Conservation (phyloP, 495 filamentous ascomycete genomes). For the Annulohypoxylon maeteangense region DNA sequence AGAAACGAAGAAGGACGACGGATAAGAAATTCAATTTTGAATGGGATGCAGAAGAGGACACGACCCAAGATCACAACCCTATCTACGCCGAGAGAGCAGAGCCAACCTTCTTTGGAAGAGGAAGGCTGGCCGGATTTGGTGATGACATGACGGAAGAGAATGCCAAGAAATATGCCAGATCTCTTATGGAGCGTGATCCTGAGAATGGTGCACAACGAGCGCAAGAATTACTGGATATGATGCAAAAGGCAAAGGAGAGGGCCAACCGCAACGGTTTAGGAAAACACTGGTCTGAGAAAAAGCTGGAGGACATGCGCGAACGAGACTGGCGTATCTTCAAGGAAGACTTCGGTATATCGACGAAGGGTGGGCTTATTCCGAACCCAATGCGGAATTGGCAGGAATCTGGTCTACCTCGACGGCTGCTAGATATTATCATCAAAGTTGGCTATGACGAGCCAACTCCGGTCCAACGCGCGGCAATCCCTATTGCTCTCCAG, state of each 20-base stretch:
- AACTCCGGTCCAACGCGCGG: slow-evolving; percentile 89
- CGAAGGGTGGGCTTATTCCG: slow-evolving; percentile 87
- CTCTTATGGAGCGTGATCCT: slow-evolving; percentile 78
- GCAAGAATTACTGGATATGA: slow-evolving; percentile 84
- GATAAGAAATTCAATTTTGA: slow-evolving; percentile 99
- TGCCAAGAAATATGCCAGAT: slow-evolving; percentile 78
- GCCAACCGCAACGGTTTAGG: slow-evolving; percentile 77
- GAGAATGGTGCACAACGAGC: slow-evolving; percentile 84
- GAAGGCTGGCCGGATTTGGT: slow-evolving; percentile 82
- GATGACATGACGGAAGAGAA: slow-evolving; percentile 78
- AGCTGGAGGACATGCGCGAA: slow-evolving; percentile 94
- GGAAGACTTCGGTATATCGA: slow-evolving; percentile 97
- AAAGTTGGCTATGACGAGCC: slow-evolving; percentile 94
- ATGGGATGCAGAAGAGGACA: slow-evolving; percentile 97
- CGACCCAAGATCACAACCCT: slow-evolving; percentile 87
- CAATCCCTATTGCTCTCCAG: slow-evolving; percentile 95
- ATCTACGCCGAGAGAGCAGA: slow-evolving; percentile 74
- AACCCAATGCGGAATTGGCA: slow-evolving; percentile 97
- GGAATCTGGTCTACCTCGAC: slow-evolving; percentile 83
- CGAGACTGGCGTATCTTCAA: slow-evolving; percentile 99
- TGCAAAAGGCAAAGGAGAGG: slow-evolving; percentile 67
- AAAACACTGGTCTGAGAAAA: slow-evolving; percentile 99
- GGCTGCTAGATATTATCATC: slow-evolving; percentile 83
- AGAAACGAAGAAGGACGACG: slow-evolving; percentile 91
- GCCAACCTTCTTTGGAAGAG: slow-evolving; percentile 77